A percentile compares a stretch with the other conserved stretches of the same genome.
These are phyloP conservation scores for Saturnispora mendoncae DNA, from an alignment of 805 yeast genomes.

Conservation along the genomic window DNA sequence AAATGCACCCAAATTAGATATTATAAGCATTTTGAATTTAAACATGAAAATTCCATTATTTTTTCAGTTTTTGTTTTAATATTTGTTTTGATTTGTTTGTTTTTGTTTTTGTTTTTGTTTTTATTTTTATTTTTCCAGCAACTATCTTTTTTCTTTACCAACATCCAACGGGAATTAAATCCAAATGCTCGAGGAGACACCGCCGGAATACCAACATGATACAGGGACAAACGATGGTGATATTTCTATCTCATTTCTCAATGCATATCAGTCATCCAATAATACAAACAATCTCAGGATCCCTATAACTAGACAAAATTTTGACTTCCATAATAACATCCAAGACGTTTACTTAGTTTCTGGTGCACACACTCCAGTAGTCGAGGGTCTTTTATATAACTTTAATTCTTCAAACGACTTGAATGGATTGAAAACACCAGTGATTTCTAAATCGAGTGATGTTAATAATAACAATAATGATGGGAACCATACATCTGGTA, in stretches of 20 bases:
- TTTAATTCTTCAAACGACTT: background rate
- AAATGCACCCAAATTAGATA: too few relatives aligned
- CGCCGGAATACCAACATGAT: background rate
- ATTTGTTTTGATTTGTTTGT: too few relatives aligned
- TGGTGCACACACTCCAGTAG: background rate
- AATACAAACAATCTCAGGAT: background rate
- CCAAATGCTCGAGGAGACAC: background rate
- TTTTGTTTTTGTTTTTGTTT: background rate
- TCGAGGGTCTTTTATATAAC: background rate
- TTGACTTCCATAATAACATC: background rate
- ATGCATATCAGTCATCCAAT: background rate
- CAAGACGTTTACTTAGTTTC: constrained; percentile 4
- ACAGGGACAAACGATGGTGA: background rate
- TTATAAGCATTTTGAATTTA: too few relatives aligned
- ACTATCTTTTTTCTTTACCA: background rate
- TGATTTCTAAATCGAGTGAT: constrained; percentile 9
- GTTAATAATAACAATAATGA: background rate
- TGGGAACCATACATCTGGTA: background rate
- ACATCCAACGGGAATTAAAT: background rate
- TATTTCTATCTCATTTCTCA: background rate
- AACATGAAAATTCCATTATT: too few relatives aligned
- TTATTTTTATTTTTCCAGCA: background rate
- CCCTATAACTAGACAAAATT: background rate
- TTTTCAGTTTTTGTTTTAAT: too few relatives aligned
- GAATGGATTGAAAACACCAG: constrained; percentile 7